Percentiles rank a stretch among this genome's conserved stretches.
Evolutionary conservation across 139 green algal species (phyloP).

Genomic region (Mesotaenium endlicherianum): DNA sequence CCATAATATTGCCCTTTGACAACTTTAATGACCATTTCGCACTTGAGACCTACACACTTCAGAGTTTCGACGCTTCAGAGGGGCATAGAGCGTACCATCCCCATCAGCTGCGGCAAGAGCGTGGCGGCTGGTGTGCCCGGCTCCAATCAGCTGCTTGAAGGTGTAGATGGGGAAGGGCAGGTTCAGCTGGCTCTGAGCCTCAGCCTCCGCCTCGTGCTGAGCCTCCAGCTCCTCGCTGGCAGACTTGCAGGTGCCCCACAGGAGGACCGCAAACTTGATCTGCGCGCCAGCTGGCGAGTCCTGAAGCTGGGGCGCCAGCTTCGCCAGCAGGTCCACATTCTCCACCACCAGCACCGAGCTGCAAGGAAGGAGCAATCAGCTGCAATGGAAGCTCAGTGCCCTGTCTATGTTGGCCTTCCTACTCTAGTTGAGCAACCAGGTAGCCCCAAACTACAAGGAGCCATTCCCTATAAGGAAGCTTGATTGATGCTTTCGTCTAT

Average conservation of each 20-base stretch:
- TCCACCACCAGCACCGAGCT: constrained; percentile 71
- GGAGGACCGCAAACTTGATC: constrained; percentile 70
- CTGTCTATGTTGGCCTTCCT: too few species aligned
- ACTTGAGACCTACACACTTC: too few species aligned
- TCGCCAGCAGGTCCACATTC: constrained; percentile 67
- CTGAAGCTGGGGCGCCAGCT: constrained; percentile 62
- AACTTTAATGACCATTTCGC: too few species aligned
- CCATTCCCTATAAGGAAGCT: too few species aligned
- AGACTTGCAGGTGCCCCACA: constrained; percentile 67
- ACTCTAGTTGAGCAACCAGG: too few species aligned
- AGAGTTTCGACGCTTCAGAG: too few species aligned
- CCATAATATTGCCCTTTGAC: too few species aligned
- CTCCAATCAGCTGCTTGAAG: constrained; percentile 63
- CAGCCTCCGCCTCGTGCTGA: neutral
- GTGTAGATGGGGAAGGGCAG: constrained; percentile 22
- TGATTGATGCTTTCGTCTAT: too few species aligned
- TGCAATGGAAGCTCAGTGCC: too few species aligned
- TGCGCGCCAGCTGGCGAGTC: neutral
- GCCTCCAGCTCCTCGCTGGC: neutral
- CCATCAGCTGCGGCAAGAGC: constrained; percentile 7
- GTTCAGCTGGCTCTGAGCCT: neutral
- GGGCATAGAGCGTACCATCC: neutral
- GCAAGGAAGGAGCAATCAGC: constrained; percentile 1
- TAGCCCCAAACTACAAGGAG: too few species aligned
- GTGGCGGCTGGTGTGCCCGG: constrained; percentile 25